Conservation (phyloP, 345 rosid genomes). For the Toxicodendron radicans region DNA sequence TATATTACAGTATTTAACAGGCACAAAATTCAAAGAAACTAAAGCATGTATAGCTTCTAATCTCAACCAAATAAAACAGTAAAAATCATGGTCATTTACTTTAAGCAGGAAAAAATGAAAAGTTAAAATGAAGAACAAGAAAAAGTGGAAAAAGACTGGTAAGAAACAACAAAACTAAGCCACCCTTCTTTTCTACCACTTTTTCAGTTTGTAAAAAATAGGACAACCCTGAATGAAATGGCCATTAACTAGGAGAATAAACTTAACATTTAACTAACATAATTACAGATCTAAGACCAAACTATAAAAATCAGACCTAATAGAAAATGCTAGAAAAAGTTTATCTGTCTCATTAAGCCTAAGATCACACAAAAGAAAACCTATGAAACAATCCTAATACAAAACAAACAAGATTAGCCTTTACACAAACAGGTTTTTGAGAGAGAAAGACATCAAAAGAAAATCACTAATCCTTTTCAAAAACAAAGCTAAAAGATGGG, state of each 20-base stretch:
- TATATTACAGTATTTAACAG: slow-evolving; percentile 16
- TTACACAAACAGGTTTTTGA: neutral
- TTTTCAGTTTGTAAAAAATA: slow-evolving; percentile 11
- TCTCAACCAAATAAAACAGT: slow-evolving; percentile 25
- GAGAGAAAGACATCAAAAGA: too few species aligned
- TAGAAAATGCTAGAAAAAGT: slow-evolving; percentile 7
- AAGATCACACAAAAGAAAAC: slow-evolving; percentile 7
- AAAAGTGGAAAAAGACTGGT: slow-evolving; percentile 18
- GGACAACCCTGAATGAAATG: neutral
- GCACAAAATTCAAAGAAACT: slow-evolving; percentile 29
- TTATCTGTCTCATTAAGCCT: neutral
- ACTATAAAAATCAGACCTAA: slow-evolving; percentile 3
- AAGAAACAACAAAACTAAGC: slow-evolving; percentile 1
- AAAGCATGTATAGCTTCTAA: slow-evolving; percentile 8
- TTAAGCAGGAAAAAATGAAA: slow-evolving; percentile 19
- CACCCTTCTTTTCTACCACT: slow-evolving; percentile 18
- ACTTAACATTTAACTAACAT: slow-evolving; percentile 5
- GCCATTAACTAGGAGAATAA: neutral
- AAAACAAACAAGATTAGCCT: slow-evolving; percentile 6
- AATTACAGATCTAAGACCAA: slow-evolving; percentile 40
- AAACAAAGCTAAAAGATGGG: neutral
- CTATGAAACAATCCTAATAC: slow-evolving; percentile 5
- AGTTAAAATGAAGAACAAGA: slow-evolving; percentile 21
- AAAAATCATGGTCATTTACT: slow-evolving; percentile 21
- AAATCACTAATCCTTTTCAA: neutral